Conservation (phyloP, 106 monocot species). For the Iris macrosiphon region DNA sequence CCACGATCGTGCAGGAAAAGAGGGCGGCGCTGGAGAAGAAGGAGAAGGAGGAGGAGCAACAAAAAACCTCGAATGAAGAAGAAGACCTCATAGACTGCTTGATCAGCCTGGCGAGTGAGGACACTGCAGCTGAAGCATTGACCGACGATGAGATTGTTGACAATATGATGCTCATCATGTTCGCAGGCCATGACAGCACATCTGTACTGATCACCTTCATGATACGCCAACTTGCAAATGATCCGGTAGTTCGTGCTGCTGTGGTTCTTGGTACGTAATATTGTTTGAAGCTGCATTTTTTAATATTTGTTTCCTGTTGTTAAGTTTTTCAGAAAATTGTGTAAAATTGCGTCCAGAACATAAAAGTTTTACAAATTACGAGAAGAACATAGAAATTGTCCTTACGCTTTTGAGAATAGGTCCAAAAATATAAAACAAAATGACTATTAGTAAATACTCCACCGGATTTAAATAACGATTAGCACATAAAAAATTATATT, state of each 20-base stretch:
- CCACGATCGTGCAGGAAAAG: background rate
- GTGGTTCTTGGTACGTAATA: slow-evolving; percentile 17
- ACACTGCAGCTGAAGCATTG: background rate
- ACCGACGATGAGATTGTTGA: slow-evolving; percentile 34
- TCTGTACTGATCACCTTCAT: slow-evolving; percentile 29
- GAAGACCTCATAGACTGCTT: slow-evolving; percentile 22
- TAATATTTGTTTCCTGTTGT: no score
- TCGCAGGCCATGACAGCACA: slow-evolving; percentile 25
- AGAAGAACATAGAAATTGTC: no score
- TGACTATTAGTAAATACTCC: no score
- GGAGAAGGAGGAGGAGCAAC: no score
- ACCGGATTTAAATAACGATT: no score
- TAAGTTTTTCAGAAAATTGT: no score
- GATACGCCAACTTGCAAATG: slow-evolving; percentile 25
- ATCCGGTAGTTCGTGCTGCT: background rate
- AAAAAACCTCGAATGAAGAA: background rate
- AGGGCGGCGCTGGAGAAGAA: slow-evolving; percentile 1
- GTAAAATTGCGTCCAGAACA: no score
- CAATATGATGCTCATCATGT: slow-evolving; percentile 13
- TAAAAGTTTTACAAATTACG: no score
- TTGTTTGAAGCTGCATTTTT: no score
- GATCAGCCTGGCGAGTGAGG: slow-evolving; percentile 10
- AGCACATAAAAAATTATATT: no score
- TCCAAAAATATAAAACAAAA: no score
- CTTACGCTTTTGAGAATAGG: no score